phyloP scores from a whole-genome alignment of 495 filamentous ascomycete genomes.

The Sabuloglossum arenarium region DNA sequence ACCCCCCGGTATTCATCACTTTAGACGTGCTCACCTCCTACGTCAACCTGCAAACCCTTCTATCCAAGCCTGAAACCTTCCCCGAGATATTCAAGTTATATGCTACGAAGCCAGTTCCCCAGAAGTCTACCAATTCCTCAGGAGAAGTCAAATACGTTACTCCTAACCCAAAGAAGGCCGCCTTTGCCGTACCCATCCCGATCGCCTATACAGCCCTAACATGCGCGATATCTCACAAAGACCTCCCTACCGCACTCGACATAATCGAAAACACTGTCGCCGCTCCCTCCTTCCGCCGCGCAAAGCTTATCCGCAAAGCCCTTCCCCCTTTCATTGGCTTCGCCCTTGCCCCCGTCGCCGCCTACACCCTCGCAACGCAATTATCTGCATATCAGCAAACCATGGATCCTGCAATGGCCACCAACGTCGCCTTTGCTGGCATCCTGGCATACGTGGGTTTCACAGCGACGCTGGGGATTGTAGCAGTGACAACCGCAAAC shows the following conservation, averaged over 20 bases:
- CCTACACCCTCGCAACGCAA: slow-evolving; percentile 42
- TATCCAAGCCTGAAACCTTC: slow-evolving; percentile 49
- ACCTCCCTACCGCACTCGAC: slow-evolving; percentile 53
- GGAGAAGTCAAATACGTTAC: slow-evolving; percentile 35
- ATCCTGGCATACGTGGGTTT: slow-evolving; percentile 63
- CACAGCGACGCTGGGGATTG: slow-evolving; percentile 56
- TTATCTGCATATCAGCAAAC: slow-evolving; percentile 40
- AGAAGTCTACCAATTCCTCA: slow-evolving; percentile 15
- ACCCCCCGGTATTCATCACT: slow-evolving; percentile 68
- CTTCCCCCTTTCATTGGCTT: slow-evolving; percentile 12
- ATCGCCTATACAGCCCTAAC: slow-evolving; percentile 50
- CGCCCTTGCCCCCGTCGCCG: slow-evolving; percentile 42
- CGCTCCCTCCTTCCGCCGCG: slow-evolving; percentile 46
- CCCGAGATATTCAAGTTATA: slow-evolving; percentile 66
- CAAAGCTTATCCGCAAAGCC: slow-evolving; percentile 31
- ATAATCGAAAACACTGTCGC: slow-evolving; percentile 65
- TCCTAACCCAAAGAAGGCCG: slow-evolving; percentile 43
- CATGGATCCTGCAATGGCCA: slow-evolving; percentile 48
- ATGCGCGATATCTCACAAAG: slow-evolving; percentile 52
- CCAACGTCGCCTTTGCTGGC: slow-evolving; percentile 59
- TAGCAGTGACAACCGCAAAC: slow-evolving; percentile 68
- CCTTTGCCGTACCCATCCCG: slow-evolving; percentile 44
- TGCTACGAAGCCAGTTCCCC: slow-evolving; percentile 59
- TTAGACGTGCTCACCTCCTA: slow-evolving; percentile 45
- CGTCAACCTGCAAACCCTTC: slow-evolving; percentile 45